Evolutionary conservation across 306 rosid genomes (phyloP).

Genomic region (Fragaria iinumae): DNA sequence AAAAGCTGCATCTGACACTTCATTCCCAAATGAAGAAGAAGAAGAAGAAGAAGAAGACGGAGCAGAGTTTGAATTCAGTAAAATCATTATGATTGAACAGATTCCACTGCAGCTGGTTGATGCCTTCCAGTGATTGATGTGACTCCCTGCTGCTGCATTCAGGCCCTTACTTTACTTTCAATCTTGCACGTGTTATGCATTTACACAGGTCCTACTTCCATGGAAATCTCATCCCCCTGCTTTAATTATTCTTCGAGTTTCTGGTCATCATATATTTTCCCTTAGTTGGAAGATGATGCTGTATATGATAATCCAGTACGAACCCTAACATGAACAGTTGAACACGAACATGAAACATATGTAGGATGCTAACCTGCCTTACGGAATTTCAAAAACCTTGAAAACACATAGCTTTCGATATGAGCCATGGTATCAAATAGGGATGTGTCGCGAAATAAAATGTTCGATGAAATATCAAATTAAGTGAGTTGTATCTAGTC

Average conservation of each 20-base stretch:
- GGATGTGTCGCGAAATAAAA: neutral
- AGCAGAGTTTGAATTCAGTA: too few relatives aligned
- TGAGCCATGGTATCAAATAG: neutral
- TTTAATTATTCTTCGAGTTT: neutral
- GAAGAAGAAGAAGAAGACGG: neutral
- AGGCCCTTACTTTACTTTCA: conserved; percentile 4
- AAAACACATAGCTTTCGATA: neutral
- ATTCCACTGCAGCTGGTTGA: neutral
- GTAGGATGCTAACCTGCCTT: neutral
- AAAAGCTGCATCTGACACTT: neutral
- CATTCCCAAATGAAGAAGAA: neutral
- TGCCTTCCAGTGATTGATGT: conserved; percentile 15
- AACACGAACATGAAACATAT: neutral
- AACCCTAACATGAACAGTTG: neutral
- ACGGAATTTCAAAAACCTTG: neutral
- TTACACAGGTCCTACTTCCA: conserved; percentile 20
- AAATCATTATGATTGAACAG: neutral
- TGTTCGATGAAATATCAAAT: neutral
- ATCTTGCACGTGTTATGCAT: conserved; percentile 27
- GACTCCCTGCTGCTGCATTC: conserved; percentile 16
- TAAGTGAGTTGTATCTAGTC: neutral
- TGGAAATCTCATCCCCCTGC: conserved; percentile 3
- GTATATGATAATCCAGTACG: neutral
- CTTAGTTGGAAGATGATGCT: neutral
- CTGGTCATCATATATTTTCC: neutral